A percentile compares a stretch with the other conserved stretches of the same genome.
These are phyloP conservation scores for Tillandsia fasciculata DNA, from an alignment of 176 grass and related monocot genomes.

Conservation along the genomic window DNA sequence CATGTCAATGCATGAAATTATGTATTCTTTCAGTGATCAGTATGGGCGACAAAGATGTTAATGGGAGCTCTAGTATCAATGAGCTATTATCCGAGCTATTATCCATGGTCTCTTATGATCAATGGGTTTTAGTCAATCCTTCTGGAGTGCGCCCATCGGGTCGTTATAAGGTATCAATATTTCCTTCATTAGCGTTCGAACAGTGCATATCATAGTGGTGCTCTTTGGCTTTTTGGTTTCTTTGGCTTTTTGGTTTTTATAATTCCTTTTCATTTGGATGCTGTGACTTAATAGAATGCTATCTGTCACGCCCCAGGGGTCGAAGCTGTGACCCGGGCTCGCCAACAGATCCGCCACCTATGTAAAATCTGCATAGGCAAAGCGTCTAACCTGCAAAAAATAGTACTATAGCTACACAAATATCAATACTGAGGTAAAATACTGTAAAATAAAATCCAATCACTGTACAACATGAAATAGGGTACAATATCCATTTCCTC, in stretches of 20 bases:
- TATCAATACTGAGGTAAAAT: no score
- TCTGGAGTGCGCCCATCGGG: conserved; percentile 25
- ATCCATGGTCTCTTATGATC: conserved; percentile 28
- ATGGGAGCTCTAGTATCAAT: conserved; percentile 7
- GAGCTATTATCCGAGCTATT: background rate
- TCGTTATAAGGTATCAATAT: conserved; percentile 32
- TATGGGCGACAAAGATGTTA: conserved; percentile 32
- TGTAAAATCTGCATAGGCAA: no score
- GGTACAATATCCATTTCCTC: no score
- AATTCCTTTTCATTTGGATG: background rate
- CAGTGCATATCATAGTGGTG: no score
- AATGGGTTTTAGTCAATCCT: conserved; percentile 27
- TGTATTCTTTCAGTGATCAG: background rate
- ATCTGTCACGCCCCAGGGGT: no score
- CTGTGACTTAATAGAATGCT: background rate
- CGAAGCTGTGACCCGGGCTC: no score
- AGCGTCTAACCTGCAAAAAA: no score
- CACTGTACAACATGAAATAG: no score
- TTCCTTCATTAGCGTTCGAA: no score
- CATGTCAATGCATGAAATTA: background rate
- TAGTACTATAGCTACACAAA: no score
- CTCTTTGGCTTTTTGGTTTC: background rate
- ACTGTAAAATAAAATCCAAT: no score
- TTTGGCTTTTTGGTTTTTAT: background rate
- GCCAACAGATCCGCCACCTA: no score